Percentiles rank a stretch among this genome's conserved stretches.
Evolutionary conservation across 345 rosid genomes (phyloP).

Genomic region (Jatropha curcas): DNA sequence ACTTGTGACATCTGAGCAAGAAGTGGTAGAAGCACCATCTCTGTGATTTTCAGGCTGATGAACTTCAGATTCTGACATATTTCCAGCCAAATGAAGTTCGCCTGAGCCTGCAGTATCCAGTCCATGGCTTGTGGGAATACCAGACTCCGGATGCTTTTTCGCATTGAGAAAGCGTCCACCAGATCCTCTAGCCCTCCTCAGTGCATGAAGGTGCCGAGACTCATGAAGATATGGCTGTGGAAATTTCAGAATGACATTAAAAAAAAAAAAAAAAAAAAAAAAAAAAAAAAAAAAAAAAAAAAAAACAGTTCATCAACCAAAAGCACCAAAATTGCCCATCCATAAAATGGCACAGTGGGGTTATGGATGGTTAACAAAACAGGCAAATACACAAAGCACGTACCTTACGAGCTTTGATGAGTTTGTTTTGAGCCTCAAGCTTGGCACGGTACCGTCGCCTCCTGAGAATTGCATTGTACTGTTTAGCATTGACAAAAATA

Average conservation of each 20-base stretch:
- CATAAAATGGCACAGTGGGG: neutral
- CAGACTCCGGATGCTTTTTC: conserved; percentile 51
- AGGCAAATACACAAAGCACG: conserved; percentile 15
- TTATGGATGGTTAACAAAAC: neutral
- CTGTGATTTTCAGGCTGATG: conserved; percentile 32
- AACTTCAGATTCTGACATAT: conserved; percentile 39
- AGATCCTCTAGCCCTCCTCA: conserved; percentile 76
- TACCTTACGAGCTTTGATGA: conserved; percentile 69
- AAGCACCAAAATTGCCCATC: neutral
- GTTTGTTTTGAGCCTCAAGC: conserved; percentile 78
- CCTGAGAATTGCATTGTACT: conserved; percentile 78
- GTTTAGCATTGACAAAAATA: conserved; percentile 78
- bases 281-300: neutral
- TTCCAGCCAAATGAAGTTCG: conserved; percentile 20
- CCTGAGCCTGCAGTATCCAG: conserved; percentile 19
- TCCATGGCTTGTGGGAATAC: conserved; percentile 25
- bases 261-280: neutral
- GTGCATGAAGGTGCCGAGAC: conserved; percentile 85
- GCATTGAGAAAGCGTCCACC: conserved; percentile 81
- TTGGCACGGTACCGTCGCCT: conserved; percentile 77
- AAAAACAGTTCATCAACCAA: neutral
- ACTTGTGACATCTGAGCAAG: conserved; percentile 53
- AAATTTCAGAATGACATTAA: neutral
- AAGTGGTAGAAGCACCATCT: conserved; percentile 45
- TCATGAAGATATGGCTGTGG: conserved; percentile 85